Conservation (phyloP, 2,329 filamentous ascomycete genomes). For the Emergomyces africanus region DNA sequence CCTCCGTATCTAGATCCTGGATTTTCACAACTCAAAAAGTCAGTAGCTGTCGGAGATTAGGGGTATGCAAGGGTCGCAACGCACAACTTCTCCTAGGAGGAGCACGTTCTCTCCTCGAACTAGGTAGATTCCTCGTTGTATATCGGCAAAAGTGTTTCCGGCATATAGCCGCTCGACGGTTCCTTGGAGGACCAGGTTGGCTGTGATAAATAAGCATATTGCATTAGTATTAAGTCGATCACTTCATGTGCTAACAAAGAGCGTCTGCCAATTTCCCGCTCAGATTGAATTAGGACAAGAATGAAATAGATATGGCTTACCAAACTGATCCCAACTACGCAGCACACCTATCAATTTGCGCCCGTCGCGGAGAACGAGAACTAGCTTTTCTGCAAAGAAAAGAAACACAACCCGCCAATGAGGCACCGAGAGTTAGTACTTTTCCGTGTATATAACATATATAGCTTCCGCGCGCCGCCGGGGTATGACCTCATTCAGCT, state of each 20-base stretch:
- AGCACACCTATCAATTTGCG: constrained; percentile 87
- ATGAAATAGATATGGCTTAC: constrained; percentile 38
- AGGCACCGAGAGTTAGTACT: neutral
- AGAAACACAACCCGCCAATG: constrained; percentile 12
- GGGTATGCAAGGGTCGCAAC: constrained; percentile 11
- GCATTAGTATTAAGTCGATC: neutral
- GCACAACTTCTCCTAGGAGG: constrained; percentile 75
- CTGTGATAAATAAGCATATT: constrained; percentile 34
- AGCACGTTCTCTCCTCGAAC: constrained; percentile 96
- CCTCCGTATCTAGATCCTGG: constrained; percentile 87
- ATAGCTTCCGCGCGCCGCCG: neutral
- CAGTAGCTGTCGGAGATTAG: neutral
- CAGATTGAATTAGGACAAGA: neutral
- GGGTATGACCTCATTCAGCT: no score
- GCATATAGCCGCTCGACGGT: constrained; percentile 82
- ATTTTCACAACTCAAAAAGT: neutral
- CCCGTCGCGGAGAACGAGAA: constrained; percentile 82
- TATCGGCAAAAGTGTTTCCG: constrained; percentile 64
- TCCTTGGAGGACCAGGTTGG: constrained; percentile 88
- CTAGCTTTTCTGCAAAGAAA: constrained; percentile 65
- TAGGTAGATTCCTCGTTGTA: constrained; percentile 75
- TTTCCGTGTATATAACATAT: neutral
- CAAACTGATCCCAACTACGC: constrained; percentile 95
- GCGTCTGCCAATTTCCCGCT: no score
- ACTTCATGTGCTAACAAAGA: constrained; percentile 1